These are phyloP conservation scores for Xylaria scruposa DNA, from an alignment of 495 filamentous ascomycete species.

Conservation along the genomic window DNA sequence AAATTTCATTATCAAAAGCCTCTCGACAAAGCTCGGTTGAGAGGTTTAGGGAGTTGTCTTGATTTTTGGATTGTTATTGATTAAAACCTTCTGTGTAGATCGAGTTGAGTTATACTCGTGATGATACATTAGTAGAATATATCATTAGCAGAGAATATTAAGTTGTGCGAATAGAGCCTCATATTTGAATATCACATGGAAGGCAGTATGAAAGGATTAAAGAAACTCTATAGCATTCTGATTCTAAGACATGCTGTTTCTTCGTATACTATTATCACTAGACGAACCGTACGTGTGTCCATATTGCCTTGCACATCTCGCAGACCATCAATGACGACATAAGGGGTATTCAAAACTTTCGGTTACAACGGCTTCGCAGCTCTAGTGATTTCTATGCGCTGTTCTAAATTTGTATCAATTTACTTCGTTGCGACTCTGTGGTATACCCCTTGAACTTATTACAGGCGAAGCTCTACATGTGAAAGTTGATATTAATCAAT, in stretches of 20 bases:
- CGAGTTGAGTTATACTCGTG: background rate
- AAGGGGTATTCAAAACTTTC: background rate
- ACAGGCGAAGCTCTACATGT: background rate
- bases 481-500: background rate
- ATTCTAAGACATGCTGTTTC: background rate
- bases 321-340: conserved; percentile 1
- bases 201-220: background rate
- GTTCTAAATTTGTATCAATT: conserved; percentile 1
- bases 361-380: conserved; percentile 11
- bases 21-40: background rate
- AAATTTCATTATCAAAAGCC: background rate
- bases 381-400: background rate
- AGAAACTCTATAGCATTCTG: background rate
- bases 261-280: background rate
- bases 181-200: background rate
- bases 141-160: background rate
- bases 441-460: background rate
- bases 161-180: background rate
- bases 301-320: background rate
- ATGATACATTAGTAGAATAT: background rate
- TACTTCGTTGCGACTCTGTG: background rate
- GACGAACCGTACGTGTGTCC: background rate
- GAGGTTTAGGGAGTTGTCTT: background rate
- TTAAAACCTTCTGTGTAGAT: background rate
- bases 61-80: background rate